A percentile compares a stretch with the other conserved stretches of the same genome.
Evolutionary conservation across 305 asterid species (phyloP).

Genomic region (Fraxinus latifolia): DNA sequence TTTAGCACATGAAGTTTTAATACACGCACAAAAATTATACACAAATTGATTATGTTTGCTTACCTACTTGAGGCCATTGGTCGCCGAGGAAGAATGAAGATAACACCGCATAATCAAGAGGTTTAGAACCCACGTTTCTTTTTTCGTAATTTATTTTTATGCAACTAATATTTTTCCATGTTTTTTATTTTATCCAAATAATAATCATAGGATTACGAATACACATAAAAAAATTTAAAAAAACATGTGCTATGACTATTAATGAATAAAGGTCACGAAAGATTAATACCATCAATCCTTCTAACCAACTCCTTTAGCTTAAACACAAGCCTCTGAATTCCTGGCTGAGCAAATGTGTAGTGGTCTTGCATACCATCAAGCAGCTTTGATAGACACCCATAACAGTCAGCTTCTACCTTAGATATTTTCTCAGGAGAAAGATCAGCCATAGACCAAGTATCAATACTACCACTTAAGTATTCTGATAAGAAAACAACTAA

Average conservation of each 20-base stretch:
- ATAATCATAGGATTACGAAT: background rate
- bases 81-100: background rate
- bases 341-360: conserved; percentile 99
- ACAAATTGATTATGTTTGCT: background rate
- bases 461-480: conserved; percentile 71
- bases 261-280: background rate
- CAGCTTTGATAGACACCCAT: conserved; percentile 91
- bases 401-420: conserved; percentile 91
- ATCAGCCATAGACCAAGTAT: conserved; percentile 69
- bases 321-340: conserved; percentile 93
- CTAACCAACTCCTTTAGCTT: conserved; percentile 94
- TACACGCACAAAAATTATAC: background rate
- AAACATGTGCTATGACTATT: background rate
- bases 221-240: background rate
- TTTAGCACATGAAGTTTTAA: background rate
- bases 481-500: conserved; percentile 91
- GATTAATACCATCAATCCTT: conserved; percentile 76
- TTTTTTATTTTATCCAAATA: background rate
- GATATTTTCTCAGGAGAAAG: conserved; percentile 61
- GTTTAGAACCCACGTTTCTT: background rate
- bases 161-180: background rate
- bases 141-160: background rate
- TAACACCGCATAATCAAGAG: background rate
- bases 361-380: conserved; percentile 99
- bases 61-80: background rate